Conservation (phyloP, 2,329 filamentous ascomycete species). For the Xylariales sp. region DNA sequence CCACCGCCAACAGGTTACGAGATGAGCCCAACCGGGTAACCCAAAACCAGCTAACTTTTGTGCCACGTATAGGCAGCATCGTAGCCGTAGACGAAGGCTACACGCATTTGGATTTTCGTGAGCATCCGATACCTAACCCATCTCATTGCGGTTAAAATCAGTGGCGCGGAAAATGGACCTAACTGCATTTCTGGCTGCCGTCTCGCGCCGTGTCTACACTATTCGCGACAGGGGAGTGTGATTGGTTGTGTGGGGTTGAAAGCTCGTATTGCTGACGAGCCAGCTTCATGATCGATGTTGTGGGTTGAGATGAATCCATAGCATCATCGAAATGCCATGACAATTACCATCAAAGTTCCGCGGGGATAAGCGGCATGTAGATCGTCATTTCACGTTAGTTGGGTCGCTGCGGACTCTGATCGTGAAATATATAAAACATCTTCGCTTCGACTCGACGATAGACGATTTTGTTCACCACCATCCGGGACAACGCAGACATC, state of each 20-base stretch:
- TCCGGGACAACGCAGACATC: neutral
- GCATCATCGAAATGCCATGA: neutral
- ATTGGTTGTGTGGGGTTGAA: slow-evolving; percentile 18
- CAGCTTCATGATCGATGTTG: neutral
- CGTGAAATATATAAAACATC: slow-evolving; percentile 20
- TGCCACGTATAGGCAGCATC: too few relatives aligned
- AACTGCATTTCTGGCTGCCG: neutral
- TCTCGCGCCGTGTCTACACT: neutral
- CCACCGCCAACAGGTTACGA: slow-evolving; percentile 2
- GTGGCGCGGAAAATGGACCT: too few relatives aligned
- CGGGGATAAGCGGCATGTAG: slow-evolving; percentile 2
- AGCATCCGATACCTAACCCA: slow-evolving; percentile 6
- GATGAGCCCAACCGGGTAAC: neutral
- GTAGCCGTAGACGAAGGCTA: too few relatives aligned
- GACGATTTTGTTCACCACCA: neutral
- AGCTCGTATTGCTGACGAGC: slow-evolving; percentile 35
- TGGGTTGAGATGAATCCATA: slow-evolving; percentile 1
- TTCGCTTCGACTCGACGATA: slow-evolving; percentile 1
- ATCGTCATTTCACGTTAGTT: slow-evolving; percentile 14
- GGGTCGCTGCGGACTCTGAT: neutral
- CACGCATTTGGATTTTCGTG: too few relatives aligned
- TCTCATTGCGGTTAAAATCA: slow-evolving; percentile 2
- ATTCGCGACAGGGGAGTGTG: slow-evolving; percentile 16
- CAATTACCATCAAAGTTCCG: slow-evolving; percentile 1
- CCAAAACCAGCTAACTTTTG: too few relatives aligned